These are phyloP conservation scores for Celoporthe dispersa DNA, from an alignment of 2,329 filamentous ascomycete genomes.

Conservation along the genomic window DNA sequence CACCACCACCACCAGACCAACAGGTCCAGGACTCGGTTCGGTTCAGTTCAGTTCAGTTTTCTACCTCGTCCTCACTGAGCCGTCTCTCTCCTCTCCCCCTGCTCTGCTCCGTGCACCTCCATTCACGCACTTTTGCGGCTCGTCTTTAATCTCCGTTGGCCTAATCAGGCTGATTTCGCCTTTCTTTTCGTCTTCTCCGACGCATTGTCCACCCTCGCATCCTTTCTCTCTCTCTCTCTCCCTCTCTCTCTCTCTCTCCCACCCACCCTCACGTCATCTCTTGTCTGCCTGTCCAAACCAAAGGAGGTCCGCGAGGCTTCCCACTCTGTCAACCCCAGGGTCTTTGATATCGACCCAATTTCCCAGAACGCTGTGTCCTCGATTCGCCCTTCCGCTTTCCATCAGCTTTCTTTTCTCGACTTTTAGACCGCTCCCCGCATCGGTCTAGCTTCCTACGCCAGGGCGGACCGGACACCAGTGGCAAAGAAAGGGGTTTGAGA, in stretches of 20 bases:
- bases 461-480: not conserved
- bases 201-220: not conserved
- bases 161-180: not conserved
- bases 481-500: not conserved
- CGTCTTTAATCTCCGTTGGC: not conserved
- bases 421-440: not conserved
- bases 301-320: not conserved
- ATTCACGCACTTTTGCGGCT: not conserved
- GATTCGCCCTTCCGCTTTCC: not conserved
- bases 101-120: not conserved
- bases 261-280: not conserved
- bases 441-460: conserved; percentile 2
- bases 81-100: not conserved
- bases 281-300: not conserved
- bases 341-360: not conserved
- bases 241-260: no score
- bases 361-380: not conserved
- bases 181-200: not conserved
- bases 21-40: conserved; percentile 1
- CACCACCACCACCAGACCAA: not conserved
- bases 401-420: not conserved
- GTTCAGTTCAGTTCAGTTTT: not conserved
- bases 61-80: not conserved
- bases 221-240: not conserved
- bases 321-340: not conserved